Evolutionary conservation across 306 rosid species (phyloP).

Genomic region (Prunus salicina): DNA sequence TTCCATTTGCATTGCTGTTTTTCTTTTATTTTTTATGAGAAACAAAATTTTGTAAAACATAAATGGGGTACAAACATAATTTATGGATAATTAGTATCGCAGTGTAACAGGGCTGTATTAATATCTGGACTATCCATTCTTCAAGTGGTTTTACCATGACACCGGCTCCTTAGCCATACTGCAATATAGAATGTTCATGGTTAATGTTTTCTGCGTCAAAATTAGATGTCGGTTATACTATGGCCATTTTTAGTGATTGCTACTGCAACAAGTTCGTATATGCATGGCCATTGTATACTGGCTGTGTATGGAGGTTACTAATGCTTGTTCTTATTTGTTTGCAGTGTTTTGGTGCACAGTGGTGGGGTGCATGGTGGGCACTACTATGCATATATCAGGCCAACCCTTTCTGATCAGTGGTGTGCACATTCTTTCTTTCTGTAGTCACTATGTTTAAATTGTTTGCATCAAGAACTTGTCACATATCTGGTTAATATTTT

Average conservation of each 20-base stretch:
- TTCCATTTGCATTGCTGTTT: background rate
- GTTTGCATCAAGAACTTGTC: constrained; percentile 1
- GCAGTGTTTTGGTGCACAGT: constrained; percentile 95
- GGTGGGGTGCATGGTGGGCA: constrained; percentile 99
- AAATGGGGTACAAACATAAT: background rate
- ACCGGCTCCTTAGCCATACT: background rate
- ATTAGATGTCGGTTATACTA: background rate
- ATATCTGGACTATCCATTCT: too few relatives aligned
- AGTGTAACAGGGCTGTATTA: too few relatives aligned
- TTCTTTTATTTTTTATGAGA: background rate
- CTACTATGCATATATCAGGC: constrained; percentile 93
- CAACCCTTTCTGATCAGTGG: constrained; percentile 91
- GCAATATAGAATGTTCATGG: background rate
- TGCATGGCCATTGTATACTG: background rate
- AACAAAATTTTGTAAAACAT: background rate
- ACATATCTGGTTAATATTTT: background rate
- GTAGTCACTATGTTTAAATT: background rate
- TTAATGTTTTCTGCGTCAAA: background rate
- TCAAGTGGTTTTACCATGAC: too few relatives aligned
- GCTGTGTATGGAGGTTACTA: constrained; percentile 16
- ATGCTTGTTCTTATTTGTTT: constrained; percentile 9
- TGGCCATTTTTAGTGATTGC: background rate
- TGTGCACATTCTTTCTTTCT: constrained; percentile 31
- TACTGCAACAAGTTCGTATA: background rate
- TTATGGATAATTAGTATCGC: too few relatives aligned